Evolutionary conservation across 768 basidiomycete genomes (phyloP).

Genomic region (Mycena galopus): DNA sequence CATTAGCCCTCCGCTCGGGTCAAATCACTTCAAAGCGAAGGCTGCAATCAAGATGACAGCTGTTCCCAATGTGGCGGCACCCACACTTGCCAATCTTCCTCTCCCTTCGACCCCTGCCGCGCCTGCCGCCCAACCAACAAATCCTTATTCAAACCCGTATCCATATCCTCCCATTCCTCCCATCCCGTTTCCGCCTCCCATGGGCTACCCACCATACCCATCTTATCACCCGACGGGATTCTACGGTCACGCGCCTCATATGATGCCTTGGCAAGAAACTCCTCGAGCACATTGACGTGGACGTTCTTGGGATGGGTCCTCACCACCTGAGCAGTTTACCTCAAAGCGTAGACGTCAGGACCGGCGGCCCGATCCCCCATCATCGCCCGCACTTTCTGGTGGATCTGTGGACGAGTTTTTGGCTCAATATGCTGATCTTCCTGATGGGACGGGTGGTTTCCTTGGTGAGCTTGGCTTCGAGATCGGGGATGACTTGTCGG

Average conservation of each 20-base stretch:
- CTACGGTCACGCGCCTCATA: background rate
- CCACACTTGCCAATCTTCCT: no score
- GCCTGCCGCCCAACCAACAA: no score
- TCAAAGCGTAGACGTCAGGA: background rate
- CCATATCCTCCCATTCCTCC: no score
- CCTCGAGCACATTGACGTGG: background rate
- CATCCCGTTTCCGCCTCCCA: no score
- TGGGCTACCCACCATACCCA: no score
- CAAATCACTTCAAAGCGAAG: no score
- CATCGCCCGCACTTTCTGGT: background rate
- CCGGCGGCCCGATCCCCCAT: background rate
- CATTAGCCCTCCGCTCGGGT: no score
- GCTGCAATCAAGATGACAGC: no score
- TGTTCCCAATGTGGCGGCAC: no score
- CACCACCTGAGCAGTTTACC: background rate
- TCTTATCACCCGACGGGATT: no score
- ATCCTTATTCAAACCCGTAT: no score
- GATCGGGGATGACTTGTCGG: slow-evolving; percentile 5
- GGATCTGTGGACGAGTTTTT: slow-evolving; percentile 1
- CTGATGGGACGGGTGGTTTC: background rate
- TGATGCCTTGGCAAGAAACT: background rate
- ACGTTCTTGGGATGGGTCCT: background rate
- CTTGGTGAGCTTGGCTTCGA: slow-evolving; percentile 1
- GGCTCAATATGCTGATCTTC: background rate
- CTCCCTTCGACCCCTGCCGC: no score